phyloP scores from a whole-genome alignment of 179 eudicot genomes.

The Sideroxylon spinosum region DNA sequence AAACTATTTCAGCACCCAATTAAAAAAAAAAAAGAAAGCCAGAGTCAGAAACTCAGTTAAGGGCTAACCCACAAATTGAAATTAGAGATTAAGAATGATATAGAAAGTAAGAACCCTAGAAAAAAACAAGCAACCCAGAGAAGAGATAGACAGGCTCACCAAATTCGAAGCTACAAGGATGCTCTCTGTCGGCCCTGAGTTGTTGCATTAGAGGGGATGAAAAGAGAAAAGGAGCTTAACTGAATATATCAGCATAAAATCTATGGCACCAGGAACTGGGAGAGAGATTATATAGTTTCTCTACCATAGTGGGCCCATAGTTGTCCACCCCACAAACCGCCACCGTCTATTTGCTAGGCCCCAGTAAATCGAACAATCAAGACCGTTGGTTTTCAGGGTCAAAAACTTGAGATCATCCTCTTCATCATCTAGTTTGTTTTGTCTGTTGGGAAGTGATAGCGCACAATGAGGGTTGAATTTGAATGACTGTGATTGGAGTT shows the following conservation, averaged over 20 bases:
- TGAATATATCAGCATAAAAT: neutral
- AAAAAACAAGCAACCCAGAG: neutral
- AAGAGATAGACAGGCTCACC: conserved; percentile 31
- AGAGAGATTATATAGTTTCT: neutral
- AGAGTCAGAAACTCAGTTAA: neutral
- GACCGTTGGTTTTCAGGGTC: neutral
- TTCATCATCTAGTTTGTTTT: neutral
- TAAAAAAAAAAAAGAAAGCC: neutral
- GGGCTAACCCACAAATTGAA: conserved; percentile 4
- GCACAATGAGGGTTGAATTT: neutral
- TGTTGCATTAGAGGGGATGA: neutral
- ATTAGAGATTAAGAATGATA: conserved; percentile 10
- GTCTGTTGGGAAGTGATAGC: no score
- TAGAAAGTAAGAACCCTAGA: neutral
- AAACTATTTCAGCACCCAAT: neutral
- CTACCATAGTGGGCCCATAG: neutral
- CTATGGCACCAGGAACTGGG: neutral
- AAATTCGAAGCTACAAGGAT: conserved; percentile 33
- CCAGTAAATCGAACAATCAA: neutral
- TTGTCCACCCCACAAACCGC: neutral
- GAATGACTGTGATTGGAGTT: conserved; percentile 3
- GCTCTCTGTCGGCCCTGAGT: conserved; percentile 17
- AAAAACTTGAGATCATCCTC: neutral
- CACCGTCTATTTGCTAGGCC: neutral
- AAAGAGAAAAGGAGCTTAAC: neutral